A percentile compares a stretch with the other conserved stretches of the same genome.
phyloP scores from a whole-genome alignment of 352 stramenopile genomes.

The Globisporangium orthogonon region DNA sequence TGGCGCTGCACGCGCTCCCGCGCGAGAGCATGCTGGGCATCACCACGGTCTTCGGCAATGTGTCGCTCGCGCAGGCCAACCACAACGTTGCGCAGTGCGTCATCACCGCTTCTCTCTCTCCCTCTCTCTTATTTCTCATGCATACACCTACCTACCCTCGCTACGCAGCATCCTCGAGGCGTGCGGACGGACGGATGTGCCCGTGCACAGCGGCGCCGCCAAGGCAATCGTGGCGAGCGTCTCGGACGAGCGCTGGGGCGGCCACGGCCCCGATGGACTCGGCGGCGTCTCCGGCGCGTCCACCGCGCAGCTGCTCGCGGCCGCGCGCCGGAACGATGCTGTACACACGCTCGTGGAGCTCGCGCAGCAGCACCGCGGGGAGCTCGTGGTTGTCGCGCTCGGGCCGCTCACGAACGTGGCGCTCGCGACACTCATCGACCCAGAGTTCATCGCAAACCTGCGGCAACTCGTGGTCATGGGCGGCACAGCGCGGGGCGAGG shows the following conservation, averaged over 20 bases:
- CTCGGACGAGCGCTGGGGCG: slow-evolving; percentile 55
- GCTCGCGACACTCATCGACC: slow-evolving; percentile 66
- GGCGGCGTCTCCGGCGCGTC: slow-evolving; percentile 34
- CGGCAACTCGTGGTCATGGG: slow-evolving; percentile 74
- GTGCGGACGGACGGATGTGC: slow-evolving; percentile 37
- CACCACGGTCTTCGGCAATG: slow-evolving; percentile 83
- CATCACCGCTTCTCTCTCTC: neutral
- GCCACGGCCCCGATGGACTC: slow-evolving; percentile 68
- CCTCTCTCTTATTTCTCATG: neutral
- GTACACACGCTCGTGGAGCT: slow-evolving; percentile 62
- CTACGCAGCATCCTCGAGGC: slow-evolving; percentile 50
- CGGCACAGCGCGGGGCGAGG: slow-evolving; percentile 54
- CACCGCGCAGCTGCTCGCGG: slow-evolving; percentile 17
- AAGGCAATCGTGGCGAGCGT: slow-evolving; percentile 62
- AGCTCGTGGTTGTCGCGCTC: slow-evolving; percentile 72
- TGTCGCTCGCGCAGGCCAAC: slow-evolving; percentile 72
- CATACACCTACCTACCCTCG: neutral
- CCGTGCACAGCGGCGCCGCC: slow-evolving; percentile 57
- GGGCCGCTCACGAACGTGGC: slow-evolving; percentile 78
- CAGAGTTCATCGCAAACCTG: slow-evolving; percentile 50
- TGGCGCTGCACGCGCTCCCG: slow-evolving; percentile 62
- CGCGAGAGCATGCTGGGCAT: slow-evolving; percentile 48
- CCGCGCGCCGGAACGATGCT: slow-evolving; percentile 47
- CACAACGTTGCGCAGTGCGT: slow-evolving; percentile 79
- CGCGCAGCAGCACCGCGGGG: slow-evolving; percentile 39